Base-by-base conservation (phyloP, 176 grass and related monocot species). In the Hyparrhenia diplandra region DNA sequence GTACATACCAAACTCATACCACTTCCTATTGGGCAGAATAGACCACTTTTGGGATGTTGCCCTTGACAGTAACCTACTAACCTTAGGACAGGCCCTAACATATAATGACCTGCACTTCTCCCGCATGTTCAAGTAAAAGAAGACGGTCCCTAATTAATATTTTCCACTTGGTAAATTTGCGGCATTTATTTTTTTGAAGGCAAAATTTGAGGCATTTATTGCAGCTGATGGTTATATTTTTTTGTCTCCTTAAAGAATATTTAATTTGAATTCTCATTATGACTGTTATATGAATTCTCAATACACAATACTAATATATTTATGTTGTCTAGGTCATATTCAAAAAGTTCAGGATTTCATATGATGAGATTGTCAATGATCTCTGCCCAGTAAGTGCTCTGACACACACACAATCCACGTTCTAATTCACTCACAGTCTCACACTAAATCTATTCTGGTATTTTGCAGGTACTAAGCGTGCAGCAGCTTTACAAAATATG, bases 401-500 rank as follows among this genome's bases (percentile, higher is more conserved):
- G 62, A 27, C 36, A 13, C 59, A 5, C 35, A 25, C 28, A 21
- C 27, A 20, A 35, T 18, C 10, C 11, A 58, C 17, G 13, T 34
- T 18, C 37, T 10, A 3, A 23, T 21, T 17, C 13, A 21, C 10
- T 58, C 27, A 61, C 7, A 77, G n/a, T n/a, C n/a, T n/a, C n/a
- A n/a, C n/a, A n/a, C 65, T 43, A 40, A 58, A 71, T 80, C 28
- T 64, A 49, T 70, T 77, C 24, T 69, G 74, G 17, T 83, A 70
- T 79, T 92, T 42, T 89, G 80, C 77, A 97, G 94, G 85, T 86
- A 64, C 83, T 98, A 88, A 95, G 71, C 80, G 90, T 93, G 63
- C 92, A 91, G 75, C 95, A 98, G 84, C 78, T 98, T 11, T 95
- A 98, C 57, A 98, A 89, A 89, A 94, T 98, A 82, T 93, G 92